These are phyloP conservation scores for Deuterostichococcus epilithicus DNA, from an alignment of 139 green algal genomes.

Conservation along the genomic window DNA sequence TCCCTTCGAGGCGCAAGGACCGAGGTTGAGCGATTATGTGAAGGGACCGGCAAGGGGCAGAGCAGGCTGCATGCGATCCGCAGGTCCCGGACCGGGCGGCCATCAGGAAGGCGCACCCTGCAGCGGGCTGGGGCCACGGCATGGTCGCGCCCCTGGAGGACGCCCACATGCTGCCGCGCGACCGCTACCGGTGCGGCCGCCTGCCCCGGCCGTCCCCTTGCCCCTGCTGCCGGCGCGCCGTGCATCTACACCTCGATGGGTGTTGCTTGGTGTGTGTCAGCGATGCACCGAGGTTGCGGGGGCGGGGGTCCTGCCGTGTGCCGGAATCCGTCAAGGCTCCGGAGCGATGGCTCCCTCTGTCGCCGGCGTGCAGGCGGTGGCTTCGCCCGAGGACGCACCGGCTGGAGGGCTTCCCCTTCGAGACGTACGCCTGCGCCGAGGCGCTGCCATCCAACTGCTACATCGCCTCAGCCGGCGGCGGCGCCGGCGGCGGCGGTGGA, in stretches of 20 bases:
- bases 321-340: too few relatives aligned
- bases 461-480: too few relatives aligned
- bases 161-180: background rate
- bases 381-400: background rate
- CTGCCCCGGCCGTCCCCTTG: background rate
- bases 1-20: too few relatives aligned
- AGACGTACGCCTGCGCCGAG: background rate
- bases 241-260: background rate
- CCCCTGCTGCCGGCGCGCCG: too few relatives aligned
- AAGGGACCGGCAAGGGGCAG: background rate
- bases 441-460: background rate
- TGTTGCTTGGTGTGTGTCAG: background rate
- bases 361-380: background rate
- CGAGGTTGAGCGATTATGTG: too few relatives aligned
- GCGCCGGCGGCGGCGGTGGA: too few relatives aligned
- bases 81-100: background rate
- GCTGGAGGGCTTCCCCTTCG: background rate
- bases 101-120: background rate
- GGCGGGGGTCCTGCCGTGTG: background rate
- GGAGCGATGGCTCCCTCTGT: too few relatives aligned
- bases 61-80: background rate
- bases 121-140: background rate
- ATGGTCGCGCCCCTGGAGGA: background rate
- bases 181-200: background rate
- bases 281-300: background rate